phyloP scores from a whole-genome alignment of 176 grass and related monocot genomes.

The Aegilops sharonensis region DNA sequence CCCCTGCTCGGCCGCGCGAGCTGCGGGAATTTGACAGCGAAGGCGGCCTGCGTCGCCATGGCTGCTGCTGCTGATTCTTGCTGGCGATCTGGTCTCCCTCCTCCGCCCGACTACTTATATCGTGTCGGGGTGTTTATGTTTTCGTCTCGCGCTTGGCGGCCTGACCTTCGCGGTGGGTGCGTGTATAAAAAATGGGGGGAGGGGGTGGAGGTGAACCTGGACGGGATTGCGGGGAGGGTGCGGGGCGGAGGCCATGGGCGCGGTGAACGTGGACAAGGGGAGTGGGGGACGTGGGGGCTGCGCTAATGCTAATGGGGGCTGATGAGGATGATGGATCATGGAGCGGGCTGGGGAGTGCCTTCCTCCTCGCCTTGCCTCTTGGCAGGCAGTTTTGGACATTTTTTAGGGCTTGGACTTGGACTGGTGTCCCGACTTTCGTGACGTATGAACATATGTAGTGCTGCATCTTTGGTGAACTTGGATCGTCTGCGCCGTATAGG shows the following conservation, averaged over 20 bases:
- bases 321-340: slow-evolving; percentile 44
- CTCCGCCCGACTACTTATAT: slow-evolving; percentile 24
- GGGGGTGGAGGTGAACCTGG: slow-evolving; percentile 45
- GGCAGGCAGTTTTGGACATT: neutral
- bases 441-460: slow-evolving; percentile 25
- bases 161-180: slow-evolving; percentile 30
- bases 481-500: neutral
- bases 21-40: slow-evolving; percentile 34
- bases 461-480: neutral
- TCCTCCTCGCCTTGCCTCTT: neutral
- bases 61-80: slow-evolving; percentile 8
- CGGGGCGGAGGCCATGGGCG: neutral
- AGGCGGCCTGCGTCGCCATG: slow-evolving; percentile 56
- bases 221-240: slow-evolving; percentile 36
- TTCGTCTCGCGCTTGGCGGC: neutral
- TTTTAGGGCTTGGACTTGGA: slow-evolving; percentile 39
- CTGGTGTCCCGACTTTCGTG: neutral
- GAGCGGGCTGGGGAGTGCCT: neutral
- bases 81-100: neutral
- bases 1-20: slow-evolving; percentile 8
- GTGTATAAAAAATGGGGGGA: neutral
- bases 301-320: slow-evolving; percentile 20
- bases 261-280: slow-evolving; percentile 21
- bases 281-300: slow-evolving; percentile 20
- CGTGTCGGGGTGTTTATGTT: neutral